Base-by-base conservation (phyloP, 148 eudicot genomes). In the Cornus suecica region DNA sequence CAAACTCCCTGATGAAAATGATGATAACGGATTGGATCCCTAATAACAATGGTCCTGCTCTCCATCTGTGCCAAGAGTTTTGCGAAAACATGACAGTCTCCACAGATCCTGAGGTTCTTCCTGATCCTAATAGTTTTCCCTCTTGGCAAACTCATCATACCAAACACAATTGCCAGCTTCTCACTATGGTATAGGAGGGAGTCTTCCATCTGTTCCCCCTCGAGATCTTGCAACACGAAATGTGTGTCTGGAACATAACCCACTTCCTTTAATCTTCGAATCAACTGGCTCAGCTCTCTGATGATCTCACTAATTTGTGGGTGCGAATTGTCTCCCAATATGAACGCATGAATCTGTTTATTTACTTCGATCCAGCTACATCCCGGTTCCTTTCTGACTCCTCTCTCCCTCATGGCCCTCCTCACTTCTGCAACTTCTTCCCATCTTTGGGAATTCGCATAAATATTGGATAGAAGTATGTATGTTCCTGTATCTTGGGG, bases 311-410 rank as follows among this genome's bases (percentile, higher is more conserved):
- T 25, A 58, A 58, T 58, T 58, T 58, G 62, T 58, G 62, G 62
- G 62, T 58, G 62, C n/a, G 62, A 58, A 8, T 22, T 58, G 24
- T 58, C 62, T 58, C 62, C 62, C 6, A 58, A 6, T 58, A 58
- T 58, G 62, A 58, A 58, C 22, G 62, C 62, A 58, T 58, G 62
- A 58, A 58, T n/a, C 62, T 58, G 62, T 58, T 58, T 58, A 7
- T 58, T 58, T n/a, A 58, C 24, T 81, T 86, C 88, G 73, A 86
- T 86, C 88, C 88, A 86, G 48, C 86, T 86, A 68, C 88, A 86
- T 32, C 86, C 86, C 5, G 88, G 88, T 77, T 83, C 86, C 71
- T 86, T 86, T 66, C 66, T 81, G 23, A 86, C 71, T 71, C 88
- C 86, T 26, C 77, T 70, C 20, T 79, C 82, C 56, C 20, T 79